Evolutionary conservation across 2,329 filamentous ascomycete genomes (phyloP).

Genomic region (Pyrenochaeta sp.): DNA sequence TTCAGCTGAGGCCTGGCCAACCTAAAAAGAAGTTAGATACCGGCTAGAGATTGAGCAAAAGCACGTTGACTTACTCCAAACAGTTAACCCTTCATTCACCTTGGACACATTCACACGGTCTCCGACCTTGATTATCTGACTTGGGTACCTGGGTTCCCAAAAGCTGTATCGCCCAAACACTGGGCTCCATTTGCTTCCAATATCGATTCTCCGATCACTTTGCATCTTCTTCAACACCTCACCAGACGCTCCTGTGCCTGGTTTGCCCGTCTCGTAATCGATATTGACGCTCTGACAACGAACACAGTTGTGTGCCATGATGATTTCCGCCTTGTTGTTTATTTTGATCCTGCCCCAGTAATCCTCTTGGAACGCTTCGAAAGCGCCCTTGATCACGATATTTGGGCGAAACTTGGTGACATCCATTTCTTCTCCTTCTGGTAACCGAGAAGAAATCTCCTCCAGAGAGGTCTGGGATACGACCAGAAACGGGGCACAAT

Average conservation of each 20-base stretch:
- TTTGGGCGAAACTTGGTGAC: slow-evolving; percentile 58
- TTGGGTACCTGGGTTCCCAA: slow-evolving; percentile 31
- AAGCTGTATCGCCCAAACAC: slow-evolving; percentile 59
- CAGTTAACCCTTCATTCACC: slow-evolving; percentile 50
- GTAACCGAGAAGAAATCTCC: slow-evolving; percentile 62
- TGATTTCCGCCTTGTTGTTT: slow-evolving; percentile 39
- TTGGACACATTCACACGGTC: slow-evolving; percentile 52
- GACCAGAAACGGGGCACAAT: slow-evolving; percentile 78
- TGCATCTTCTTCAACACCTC: slow-evolving; percentile 56
- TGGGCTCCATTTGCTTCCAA: slow-evolving; percentile 55
- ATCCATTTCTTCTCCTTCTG: slow-evolving; percentile 49
- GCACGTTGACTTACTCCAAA: slow-evolving; percentile 57
- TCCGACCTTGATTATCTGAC: slow-evolving; percentile 44
- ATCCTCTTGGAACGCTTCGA: slow-evolving; percentile 55
- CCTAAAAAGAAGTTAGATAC: too few relatives aligned
- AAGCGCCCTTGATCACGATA: slow-evolving; percentile 53
- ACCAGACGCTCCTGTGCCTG: slow-evolving; percentile 46
- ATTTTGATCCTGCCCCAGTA: slow-evolving; percentile 53
- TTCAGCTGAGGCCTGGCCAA: too few relatives aligned
- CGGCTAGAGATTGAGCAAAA: too few relatives aligned
- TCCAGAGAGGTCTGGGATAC: slow-evolving; percentile 73
- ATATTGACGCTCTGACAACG: slow-evolving; percentile 57
- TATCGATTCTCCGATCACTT: slow-evolving; percentile 55
- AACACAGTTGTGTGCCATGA: slow-evolving; percentile 55
- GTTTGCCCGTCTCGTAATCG: slow-evolving; percentile 55